These are phyloP conservation scores for Neonectria coccinea DNA, from an alignment of 2,329 filamentous ascomycete species.

Conservation along the genomic window DNA sequence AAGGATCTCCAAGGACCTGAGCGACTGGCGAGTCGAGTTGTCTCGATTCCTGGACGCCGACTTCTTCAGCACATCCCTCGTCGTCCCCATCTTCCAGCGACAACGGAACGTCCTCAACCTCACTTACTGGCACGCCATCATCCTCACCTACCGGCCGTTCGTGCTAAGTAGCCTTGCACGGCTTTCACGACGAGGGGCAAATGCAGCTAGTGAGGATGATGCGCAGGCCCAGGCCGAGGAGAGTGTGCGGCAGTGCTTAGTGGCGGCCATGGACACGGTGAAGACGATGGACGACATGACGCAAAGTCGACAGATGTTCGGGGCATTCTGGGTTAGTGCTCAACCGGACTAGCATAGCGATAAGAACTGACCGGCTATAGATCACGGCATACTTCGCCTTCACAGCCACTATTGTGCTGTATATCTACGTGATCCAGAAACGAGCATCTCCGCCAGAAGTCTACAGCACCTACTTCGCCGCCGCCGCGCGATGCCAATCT, in stretches of 20 bases:
- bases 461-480: slow-evolving; percentile 36
- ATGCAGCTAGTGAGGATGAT: slow-evolving; percentile 22
- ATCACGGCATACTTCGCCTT: slow-evolving; percentile 45
- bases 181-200: slow-evolving; percentile 25
- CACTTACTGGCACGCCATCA: slow-evolving; percentile 57
- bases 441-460: slow-evolving; percentile 37
- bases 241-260: slow-evolving; percentile 37
- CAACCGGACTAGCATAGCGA: background rate
- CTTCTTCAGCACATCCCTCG: slow-evolving; percentile 48
- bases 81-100: slow-evolving; percentile 55
- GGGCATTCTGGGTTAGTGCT: slow-evolving; percentile 39
- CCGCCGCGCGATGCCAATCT: slow-evolving; percentile 37
- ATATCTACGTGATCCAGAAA: slow-evolving; percentile 45
- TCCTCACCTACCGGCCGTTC: slow-evolving; percentile 54
- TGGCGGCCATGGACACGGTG: slow-evolving; percentile 40
- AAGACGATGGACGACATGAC: slow-evolving; percentile 40
- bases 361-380: slow-evolving; percentile 18
- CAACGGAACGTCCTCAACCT: slow-evolving; percentile 57
- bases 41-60: slow-evolving; percentile 55
- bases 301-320: slow-evolving; percentile 40
- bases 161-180: slow-evolving; percentile 51
- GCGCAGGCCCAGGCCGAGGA: slow-evolving; percentile 25
- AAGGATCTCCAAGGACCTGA: slow-evolving; percentile 47
- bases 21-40: slow-evolving; percentile 51
- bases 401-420: slow-evolving; percentile 41